Conservation (phyloP, 2,329 filamentous ascomycete genomes). For the Diaporthe vaccinii region DNA sequence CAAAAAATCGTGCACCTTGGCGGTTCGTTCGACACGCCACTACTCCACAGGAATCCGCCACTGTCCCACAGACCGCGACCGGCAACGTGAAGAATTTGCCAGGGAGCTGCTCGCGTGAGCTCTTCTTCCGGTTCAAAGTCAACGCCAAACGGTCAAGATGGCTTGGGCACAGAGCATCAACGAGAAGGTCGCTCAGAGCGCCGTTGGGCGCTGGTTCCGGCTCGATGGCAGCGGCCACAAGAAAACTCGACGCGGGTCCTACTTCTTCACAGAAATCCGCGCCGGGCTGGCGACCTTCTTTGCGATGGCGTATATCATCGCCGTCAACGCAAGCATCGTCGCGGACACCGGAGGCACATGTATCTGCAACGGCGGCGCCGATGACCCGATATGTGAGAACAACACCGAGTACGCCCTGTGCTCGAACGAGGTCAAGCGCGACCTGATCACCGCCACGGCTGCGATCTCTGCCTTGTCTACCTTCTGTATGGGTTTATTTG, state of each 20-base stretch:
- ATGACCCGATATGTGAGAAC: slow-evolving; percentile 65
- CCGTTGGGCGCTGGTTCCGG: slow-evolving; percentile 80
- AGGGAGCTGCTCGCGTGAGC: slow-evolving; percentile 14
- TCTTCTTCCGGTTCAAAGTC: background rate
- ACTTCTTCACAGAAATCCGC: slow-evolving; percentile 87
- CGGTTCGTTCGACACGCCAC: slow-evolving; percentile 27
- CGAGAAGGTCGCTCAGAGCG: slow-evolving; percentile 71
- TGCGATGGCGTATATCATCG: slow-evolving; percentile 68
- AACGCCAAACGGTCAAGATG: slow-evolving; percentile 51
- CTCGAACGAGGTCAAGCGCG: slow-evolving; percentile 75
- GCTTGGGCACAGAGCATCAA: slow-evolving; percentile 66
- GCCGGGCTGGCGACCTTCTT: slow-evolving; percentile 87
- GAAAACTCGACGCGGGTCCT: slow-evolving; percentile 73
- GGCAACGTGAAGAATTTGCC: slow-evolving; percentile 18
- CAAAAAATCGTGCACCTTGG: slow-evolving; percentile 24
- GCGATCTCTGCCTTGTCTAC: slow-evolving; percentile 83
- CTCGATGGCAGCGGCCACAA: slow-evolving; percentile 83
- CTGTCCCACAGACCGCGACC: slow-evolving; percentile 23
- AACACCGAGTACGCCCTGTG: slow-evolving; percentile 76
- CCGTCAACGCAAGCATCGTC: slow-evolving; percentile 63
- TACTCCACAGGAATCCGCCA: slow-evolving; percentile 30
- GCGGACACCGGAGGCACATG: slow-evolving; percentile 82
- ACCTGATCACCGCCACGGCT: slow-evolving; percentile 87
- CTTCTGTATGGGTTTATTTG: slow-evolving; percentile 87
- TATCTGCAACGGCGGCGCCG: slow-evolving; percentile 70